phyloP scores from a whole-genome alignment of 2,329 filamentous ascomycete species.

The Aspergillus flavus region DNA sequence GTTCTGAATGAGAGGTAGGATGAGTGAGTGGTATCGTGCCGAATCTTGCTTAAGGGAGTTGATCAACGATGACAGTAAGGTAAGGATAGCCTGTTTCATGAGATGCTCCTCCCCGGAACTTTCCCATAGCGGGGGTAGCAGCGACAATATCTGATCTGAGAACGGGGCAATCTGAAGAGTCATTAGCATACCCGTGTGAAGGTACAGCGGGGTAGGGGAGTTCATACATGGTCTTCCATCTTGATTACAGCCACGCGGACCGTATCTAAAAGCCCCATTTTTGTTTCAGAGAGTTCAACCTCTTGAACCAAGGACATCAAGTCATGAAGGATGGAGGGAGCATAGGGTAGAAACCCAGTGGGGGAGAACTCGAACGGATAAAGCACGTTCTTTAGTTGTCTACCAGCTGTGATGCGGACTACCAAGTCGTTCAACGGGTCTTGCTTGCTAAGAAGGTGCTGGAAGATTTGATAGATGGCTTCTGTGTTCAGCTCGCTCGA shows the following conservation, averaged over 20 bases:
- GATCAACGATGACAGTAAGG: constrained; percentile 82
- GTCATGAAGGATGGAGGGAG: constrained; percentile 69
- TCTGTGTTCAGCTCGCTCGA: constrained; percentile 68
- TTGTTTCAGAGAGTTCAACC: constrained; percentile 82
- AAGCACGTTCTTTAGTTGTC: constrained; percentile 77
- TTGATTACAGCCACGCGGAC: constrained; percentile 78
- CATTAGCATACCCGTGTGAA: constrained; percentile 8
- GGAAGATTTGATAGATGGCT: constrained; percentile 84
- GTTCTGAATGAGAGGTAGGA: constrained; percentile 79
- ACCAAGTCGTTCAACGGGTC: constrained; percentile 86
- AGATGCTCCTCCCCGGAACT: constrained; percentile 83
- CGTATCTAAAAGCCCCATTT: constrained; percentile 85
- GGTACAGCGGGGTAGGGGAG: neutral
- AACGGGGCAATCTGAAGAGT: constrained; percentile 57
- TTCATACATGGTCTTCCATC: constrained; percentile 70
- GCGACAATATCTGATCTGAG: constrained; percentile 78
- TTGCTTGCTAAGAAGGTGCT: constrained; percentile 76
- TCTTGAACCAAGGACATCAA: constrained; percentile 78
- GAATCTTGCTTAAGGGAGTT: constrained; percentile 80
- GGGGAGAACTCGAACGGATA: constrained; percentile 83
- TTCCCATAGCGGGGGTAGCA: constrained; percentile 82
- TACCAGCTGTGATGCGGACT: constrained; percentile 85
- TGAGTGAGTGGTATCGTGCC: constrained; percentile 73
- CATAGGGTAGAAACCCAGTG: constrained; percentile 75
- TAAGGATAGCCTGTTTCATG: constrained; percentile 90